Percentiles rank a stretch among this genome's conserved stretches.
Evolutionary conservation across 306 rosid genomes (phyloP).

Genomic region (Mucuna pruriens): DNA sequence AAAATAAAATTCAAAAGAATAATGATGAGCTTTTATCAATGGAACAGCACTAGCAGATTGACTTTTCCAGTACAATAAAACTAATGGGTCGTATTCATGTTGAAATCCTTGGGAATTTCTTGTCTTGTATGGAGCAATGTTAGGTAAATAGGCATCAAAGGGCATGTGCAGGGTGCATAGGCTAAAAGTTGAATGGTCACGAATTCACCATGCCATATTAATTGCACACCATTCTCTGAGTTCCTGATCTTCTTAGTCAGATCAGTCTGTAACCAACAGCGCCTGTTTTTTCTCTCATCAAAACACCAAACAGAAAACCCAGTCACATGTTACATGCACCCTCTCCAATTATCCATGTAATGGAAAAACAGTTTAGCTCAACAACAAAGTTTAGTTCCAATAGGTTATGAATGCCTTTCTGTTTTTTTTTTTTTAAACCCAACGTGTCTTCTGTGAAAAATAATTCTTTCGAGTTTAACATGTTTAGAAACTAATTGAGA

Average conservation of each 20-base stretch:
- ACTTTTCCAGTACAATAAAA: slow-evolving; percentile 21
- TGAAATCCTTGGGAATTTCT: background rate
- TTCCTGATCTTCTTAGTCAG: background rate
- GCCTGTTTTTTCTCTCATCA: slow-evolving; percentile 20
- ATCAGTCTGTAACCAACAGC: background rate
- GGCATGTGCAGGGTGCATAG: background rate
- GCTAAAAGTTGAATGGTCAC: slow-evolving; percentile 18
- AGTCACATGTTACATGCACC: background rate
- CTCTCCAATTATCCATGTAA: background rate
- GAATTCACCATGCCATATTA: slow-evolving; percentile 1
- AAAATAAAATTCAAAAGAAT: background rate
- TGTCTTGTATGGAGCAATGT: slow-evolving; percentile 22
- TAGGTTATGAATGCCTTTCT: too few relatives aligned
- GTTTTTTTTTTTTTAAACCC: too few relatives aligned
- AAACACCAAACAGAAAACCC: slow-evolving; percentile 7
- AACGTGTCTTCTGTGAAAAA: too few relatives aligned
- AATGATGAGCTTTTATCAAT: slow-evolving; percentile 24
- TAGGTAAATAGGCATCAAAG: slow-evolving; percentile 13
- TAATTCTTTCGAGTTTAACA: too few relatives aligned
- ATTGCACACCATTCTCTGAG: slow-evolving; percentile 30
- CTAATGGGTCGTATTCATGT: slow-evolving; percentile 18
- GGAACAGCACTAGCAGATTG: background rate
- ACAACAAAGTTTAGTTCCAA: background rate
- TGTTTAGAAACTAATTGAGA: too few relatives aligned
- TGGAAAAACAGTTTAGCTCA: background rate